Conservation (phyloP, 2,329 filamentous ascomycete species). For the Pseudocercospora fijiensis region DNA sequence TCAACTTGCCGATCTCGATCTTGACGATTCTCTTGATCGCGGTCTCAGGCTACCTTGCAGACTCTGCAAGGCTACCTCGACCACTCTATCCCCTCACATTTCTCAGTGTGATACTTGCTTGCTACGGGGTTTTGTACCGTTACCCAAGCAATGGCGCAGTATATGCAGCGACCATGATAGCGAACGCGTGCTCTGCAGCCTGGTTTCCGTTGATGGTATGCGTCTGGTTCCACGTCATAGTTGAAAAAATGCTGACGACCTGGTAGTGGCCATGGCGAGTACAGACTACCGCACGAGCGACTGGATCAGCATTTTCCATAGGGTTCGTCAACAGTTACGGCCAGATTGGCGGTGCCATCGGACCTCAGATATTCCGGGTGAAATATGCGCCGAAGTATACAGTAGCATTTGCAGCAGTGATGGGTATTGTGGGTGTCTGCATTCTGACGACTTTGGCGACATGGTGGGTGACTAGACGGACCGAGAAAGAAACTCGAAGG, state of each 20-base stretch:
- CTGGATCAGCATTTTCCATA: slow-evolving; percentile 5
- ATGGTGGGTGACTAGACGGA: slow-evolving; percentile 3
- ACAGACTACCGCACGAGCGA: slow-evolving; percentile 2
- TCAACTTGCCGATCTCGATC: slow-evolving; percentile 19
- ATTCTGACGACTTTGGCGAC: slow-evolving; percentile 6
- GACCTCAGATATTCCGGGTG: slow-evolving; percentile 2
- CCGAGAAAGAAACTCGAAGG: slow-evolving; percentile 8
- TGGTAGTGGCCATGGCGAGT: slow-evolving; percentile 8
- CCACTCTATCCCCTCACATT: slow-evolving; percentile 8
- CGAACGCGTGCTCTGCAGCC: slow-evolving; percentile 1
- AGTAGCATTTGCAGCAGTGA: not conserved
- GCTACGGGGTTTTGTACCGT: slow-evolving; percentile 6
- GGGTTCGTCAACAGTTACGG: slow-evolving; percentile 7
- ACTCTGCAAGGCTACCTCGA: slow-evolving; percentile 4
- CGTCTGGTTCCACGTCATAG: not conserved
- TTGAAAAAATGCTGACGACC: not conserved
- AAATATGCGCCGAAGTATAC: slow-evolving; percentile 10
- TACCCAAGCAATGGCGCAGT: slow-evolving; percentile 8
- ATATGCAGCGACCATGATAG: slow-evolving; percentile 9
- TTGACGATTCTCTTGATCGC: slow-evolving; percentile 16
- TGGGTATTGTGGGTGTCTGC: slow-evolving; percentile 4
- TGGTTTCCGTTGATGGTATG: slow-evolving; percentile 11
- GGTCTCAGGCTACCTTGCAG: slow-evolving; percentile 16
- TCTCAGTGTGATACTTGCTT: slow-evolving; percentile 9
- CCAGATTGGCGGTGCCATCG: slow-evolving; percentile 8